Conservation (phyloP, 495 filamentous ascomycete genomes). For the Talaromyces thailandensis region DNA sequence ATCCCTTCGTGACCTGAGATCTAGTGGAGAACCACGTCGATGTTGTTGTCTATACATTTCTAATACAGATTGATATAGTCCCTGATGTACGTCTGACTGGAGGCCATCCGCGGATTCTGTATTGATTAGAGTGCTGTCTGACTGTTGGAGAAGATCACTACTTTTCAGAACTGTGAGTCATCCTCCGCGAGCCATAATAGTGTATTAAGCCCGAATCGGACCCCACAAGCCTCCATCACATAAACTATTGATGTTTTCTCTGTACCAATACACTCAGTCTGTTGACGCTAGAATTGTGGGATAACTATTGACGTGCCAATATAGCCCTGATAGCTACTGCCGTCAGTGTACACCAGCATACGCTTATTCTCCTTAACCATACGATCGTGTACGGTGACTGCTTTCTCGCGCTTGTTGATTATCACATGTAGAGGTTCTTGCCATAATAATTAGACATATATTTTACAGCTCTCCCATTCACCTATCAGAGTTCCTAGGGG, state of each 20-base stretch:
- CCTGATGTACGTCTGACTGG: background rate
- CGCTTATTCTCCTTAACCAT: slow-evolving; percentile 2
- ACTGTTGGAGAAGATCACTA: background rate
- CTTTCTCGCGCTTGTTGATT: slow-evolving; percentile 8
- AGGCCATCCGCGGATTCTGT: background rate
- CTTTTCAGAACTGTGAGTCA: background rate
- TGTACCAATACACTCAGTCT: background rate
- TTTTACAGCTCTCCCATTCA: slow-evolving; percentile 10
- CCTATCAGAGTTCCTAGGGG: slow-evolving; percentile 1
- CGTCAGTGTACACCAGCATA: slow-evolving; percentile 3
- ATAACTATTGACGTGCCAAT: slow-evolving; percentile 4
- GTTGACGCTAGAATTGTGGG: background rate
- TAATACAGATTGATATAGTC: background rate
- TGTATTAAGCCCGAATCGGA: background rate
- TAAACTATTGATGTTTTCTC: background rate
- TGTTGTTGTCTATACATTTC: background rate
- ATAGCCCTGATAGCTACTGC: slow-evolving; percentile 1
- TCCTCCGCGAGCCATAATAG: background rate
- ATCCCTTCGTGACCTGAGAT: slow-evolving; percentile 11
- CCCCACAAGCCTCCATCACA: background rate
- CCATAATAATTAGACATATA: slow-evolving; percentile 11
- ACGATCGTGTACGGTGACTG: background rate
- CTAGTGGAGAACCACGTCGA: background rate
- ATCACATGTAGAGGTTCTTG: slow-evolving; percentile 7
- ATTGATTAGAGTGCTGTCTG: slow-evolving; percentile 1